Percentiles rank a stretch among this genome's conserved stretches.
These are phyloP conservation scores for Scorias spongiosa DNA, from an alignment of 2,329 filamentous ascomycete genomes.

Conservation along the genomic window DNA sequence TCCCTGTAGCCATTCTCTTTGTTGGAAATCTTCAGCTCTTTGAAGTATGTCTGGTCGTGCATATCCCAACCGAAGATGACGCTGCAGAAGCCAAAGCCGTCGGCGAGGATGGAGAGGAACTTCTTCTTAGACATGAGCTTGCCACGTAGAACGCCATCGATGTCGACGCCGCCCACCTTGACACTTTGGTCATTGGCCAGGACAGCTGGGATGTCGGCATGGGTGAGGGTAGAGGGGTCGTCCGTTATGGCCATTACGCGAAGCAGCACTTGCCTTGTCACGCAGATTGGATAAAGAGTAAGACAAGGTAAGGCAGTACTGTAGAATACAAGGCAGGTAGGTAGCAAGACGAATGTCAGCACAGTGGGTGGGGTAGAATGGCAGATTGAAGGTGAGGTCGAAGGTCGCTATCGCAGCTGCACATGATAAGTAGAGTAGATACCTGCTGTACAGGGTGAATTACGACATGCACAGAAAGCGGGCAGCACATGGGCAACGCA, in stretches of 20 bases:
- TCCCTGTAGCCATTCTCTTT: conserved; percentile 82
- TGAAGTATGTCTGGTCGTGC: conserved; percentile 82
- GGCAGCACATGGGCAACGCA: too few relatives aligned
- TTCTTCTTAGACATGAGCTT: conserved; percentile 90
- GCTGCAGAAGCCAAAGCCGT: conserved; percentile 85
- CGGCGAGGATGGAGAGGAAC: conserved; percentile 66
- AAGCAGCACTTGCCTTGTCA: neutral
- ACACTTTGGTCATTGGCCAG: conserved; percentile 60
- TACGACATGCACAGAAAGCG: too few relatives aligned
- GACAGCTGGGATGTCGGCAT: conserved; percentile 48
- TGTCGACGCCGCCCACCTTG: conserved; percentile 77
- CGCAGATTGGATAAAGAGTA: conserved; percentile 1
- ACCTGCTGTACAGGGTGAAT: too few relatives aligned
- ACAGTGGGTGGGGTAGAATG: too few relatives aligned
- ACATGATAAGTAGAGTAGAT: too few relatives aligned
- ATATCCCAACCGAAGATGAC: conserved; percentile 96
- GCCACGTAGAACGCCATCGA: conserved; percentile 73
- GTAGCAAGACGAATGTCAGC: too few relatives aligned
- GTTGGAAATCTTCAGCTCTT: conserved; percentile 75
- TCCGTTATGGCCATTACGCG: conserved; percentile 19
- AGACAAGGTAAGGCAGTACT: neutral
- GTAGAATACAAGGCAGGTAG: neutral
- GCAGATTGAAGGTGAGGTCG: too few relatives aligned
- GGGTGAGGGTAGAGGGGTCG: conserved; percentile 35
- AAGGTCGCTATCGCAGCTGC: too few relatives aligned